Base-by-base conservation (phyloP, 2,329 filamentous ascomycete genomes). In the Colletotrichum endophyticum region DNA sequence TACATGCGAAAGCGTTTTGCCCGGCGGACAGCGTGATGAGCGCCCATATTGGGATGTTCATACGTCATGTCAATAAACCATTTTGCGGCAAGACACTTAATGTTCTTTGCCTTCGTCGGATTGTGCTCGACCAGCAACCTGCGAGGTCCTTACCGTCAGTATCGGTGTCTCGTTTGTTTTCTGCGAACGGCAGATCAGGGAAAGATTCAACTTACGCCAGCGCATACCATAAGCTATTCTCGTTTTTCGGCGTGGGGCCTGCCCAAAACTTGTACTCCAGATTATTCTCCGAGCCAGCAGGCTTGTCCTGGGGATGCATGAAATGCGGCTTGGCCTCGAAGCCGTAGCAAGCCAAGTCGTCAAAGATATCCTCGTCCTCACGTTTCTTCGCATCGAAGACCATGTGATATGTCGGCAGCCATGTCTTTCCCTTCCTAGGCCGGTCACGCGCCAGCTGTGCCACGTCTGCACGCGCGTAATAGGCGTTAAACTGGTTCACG, bases 151-250 rank as follows among this genome's bases (percentile, higher is more conserved):
- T 1, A 12, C n/a, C 39, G 39, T 49, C 3, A n/a, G 39, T 49
- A 49, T 49, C 0, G 3, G 19, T 49, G 6, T 49, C 39, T 49
- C 39, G 2, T 39, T 16, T 39, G 8, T 39, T 39, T 39, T 27
- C 57, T 28, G 57, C 4, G 6, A 25, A n/a, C 8, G n/a, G 25
- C n/a, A 12, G 59, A 0, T n/a, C 11, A 6, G 16, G 34, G 5
- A 27, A 12, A 27, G 8, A 30, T 9, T 11, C 7, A 34, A 67
- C 73, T 75, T 72, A 73, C 73, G 69, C 36, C 4, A 75, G 36
- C 25, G 69, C 61, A 25, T 72, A 62, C 73, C 73, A 75, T 12
- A 75, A 25, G 34, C 73, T 75, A 34, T 73, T 15, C 56, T 73
- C 62, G 30, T 62, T 61, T 12, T 25, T 66, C 6, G 73, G 73